phyloP scores from a whole-genome alignment of 768 basidiomycete genomes.

The Leccinum disarticulatum region DNA sequence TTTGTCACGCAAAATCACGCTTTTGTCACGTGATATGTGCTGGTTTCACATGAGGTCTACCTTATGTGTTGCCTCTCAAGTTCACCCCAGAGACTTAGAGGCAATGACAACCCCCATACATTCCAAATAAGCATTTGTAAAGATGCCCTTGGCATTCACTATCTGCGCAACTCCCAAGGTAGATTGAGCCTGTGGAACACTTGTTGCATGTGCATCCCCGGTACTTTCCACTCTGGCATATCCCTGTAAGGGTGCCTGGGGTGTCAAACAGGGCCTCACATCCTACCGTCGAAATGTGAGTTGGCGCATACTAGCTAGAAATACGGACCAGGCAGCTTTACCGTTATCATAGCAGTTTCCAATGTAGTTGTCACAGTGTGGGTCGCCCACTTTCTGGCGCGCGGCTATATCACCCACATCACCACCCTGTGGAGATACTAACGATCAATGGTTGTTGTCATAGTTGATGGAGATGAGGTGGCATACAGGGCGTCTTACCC shows the following conservation, averaged over 20 bases:
- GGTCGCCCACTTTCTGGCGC: neutral
- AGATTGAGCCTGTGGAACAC: neutral
- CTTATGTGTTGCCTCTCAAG: neutral
- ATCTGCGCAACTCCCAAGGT: neutral
- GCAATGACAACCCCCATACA: slow-evolving; percentile 1
- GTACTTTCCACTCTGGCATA: neutral
- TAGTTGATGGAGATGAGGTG: neutral
- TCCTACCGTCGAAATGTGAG: neutral
- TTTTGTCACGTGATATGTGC: too few species aligned
- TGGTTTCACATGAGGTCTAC: too few species aligned
- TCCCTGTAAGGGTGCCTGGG: neutral
- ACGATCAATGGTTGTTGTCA: neutral
- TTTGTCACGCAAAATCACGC: too few species aligned
- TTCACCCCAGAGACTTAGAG: neutral
- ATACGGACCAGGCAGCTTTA: neutral
- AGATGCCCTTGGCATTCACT: neutral
- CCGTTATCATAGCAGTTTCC: neutral
- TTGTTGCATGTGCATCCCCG: neutral
- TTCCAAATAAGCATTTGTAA: neutral
- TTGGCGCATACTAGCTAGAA: neutral
- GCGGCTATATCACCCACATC: neutral
- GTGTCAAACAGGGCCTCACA: neutral
- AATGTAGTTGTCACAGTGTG: neutral
- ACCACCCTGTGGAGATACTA: neutral
- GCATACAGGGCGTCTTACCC: neutral